Base-by-base conservation (phyloP, 306 rosid genomes). In the Hippophae tibetana region DNA sequence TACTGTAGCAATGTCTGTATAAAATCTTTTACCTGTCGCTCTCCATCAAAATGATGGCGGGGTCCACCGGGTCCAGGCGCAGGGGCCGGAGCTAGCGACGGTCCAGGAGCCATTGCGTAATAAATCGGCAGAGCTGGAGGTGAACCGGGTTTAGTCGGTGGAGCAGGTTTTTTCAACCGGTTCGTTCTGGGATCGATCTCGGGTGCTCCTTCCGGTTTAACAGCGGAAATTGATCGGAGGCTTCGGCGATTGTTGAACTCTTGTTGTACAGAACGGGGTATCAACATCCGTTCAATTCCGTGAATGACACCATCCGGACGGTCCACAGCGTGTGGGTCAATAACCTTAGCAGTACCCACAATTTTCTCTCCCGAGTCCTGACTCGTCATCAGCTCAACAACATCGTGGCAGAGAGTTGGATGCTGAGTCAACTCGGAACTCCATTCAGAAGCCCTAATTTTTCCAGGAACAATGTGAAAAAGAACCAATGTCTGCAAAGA, bases 11-110 rank as follows among this genome's bases (percentile, higher is more conserved):
- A 77, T 0, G 92, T 87, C 3, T 84, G 84, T n/a, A 87, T 87
- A 74, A 87, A 87, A 38, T 87, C 95, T 60, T 82, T 87, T 13
- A 87, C 92, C 55, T 87, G 89, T 0, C 67, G 68, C 26, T 79
- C 82, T 3, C 95, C 95, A 69, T 87, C 79, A 74, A 87, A 87
- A 58, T 87, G 95, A 68, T 84, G 92, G 74, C 53, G 92, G 1
- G 81, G 83, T 0, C 95, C 95, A 0, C 95, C 95, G 0, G 95
- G 95, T 9, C 95, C 95, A 0, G 95, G 95, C 0, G 92, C 95
- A 1, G 95, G 95, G 0, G 95, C 95, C 11, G 95, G 95, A 3
- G 92, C 83, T 1, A 87, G 57, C 0, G 81, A 67, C 0, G 95
- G 95, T 0, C 95, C 92, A 0, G 95, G 95, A 2, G 95, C 95